Base-by-base conservation (phyloP, 177 flowering plant genomes). In the Telopea speciosissima region DNA sequence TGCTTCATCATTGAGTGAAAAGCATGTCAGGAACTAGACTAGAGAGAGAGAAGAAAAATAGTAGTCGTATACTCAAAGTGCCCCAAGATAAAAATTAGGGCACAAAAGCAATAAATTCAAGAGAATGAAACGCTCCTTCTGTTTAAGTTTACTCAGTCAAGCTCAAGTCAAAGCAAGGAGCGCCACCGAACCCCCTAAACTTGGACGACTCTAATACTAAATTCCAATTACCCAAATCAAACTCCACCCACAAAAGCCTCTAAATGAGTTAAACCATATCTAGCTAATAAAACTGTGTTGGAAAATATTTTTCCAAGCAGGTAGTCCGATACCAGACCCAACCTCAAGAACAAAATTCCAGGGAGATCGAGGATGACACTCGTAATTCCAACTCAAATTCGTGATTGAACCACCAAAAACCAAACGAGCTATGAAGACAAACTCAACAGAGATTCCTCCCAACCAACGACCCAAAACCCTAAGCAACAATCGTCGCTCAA, bases 401-500 rank as follows among this genome's bases (percentile, higher is more conserved):
- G 31, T 24, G 25, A 70, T 63, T 68, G 25, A 24, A 28, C 26
- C 70, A 26, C 19, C 0, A 56, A 36, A n/a, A 42, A 70, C 7
- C 14, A 49, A 11, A 52, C 16, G 11, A 68, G 44, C 11, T 61
- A 63, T 9, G 6, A 42, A 54, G 56, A 63, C 36, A 26, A 75
- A 52, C 77, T 66, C 24, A 70, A 66, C 62, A 19, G 8, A 66
- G 13, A 19, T 25, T 24, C 74, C 24, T 65, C 66, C 71, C 68
- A 70, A 8, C 23, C 69, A 36, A 42, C 52, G 0, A 42, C 28
- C 74, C 62, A 74, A n/a, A 59, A 62, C 25, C 68, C 31, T 13
- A 49, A 61, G 49, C 4, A 19, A 62, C 63, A 72, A 68, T 31
- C 36, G 59, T 24, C 40, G 8, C 40, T 36, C 60, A 49, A 21